Conservation (phyloP, 2,329 filamentous ascomycete genomes). For the Alternaria postmessia region DNA sequence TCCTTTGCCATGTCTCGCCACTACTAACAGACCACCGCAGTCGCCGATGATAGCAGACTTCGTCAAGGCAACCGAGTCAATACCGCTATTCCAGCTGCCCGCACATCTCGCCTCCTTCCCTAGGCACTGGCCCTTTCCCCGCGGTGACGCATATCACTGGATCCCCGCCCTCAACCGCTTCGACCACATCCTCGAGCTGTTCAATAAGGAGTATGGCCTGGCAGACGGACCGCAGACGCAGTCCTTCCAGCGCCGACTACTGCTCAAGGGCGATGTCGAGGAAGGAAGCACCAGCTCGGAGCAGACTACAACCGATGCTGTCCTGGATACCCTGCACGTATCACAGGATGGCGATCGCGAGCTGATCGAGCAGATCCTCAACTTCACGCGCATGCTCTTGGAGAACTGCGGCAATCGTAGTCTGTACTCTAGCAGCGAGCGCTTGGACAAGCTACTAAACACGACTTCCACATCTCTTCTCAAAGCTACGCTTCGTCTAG, state of each 20-base stretch:
- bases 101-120: conserved; percentile 81
- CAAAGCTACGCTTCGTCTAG: conserved; percentile 78
- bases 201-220: conserved; percentile 81
- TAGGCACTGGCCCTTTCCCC: conserved; percentile 90
- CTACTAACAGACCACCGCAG: conserved; percentile 56
- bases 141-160: conserved; percentile 98
- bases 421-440: conserved; percentile 91
- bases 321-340: conserved; percentile 66
- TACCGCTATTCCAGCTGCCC: conserved; percentile 79
- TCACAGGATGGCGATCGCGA: conserved; percentile 78
- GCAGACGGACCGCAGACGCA: conserved; percentile 80
- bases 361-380: conserved; percentile 79
- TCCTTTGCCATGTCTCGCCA: background rate
- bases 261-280: conserved; percentile 66
- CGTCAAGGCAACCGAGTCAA: conserved; percentile 72
- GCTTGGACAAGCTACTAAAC: conserved; percentile 88
- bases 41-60: conserved; percentile 88
- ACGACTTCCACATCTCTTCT: conserved; percentile 83
- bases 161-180: conserved; percentile 93
- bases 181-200: conserved; percentile 83
- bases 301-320: conserved; percentile 57
- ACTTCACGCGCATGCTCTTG: conserved; percentile 85
- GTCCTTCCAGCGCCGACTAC: conserved; percentile 73
- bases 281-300: conserved; percentile 45
- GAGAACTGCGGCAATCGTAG: conserved; percentile 97